Base-by-base conservation (phyloP, 2,329 filamentous ascomycete genomes). In the Coleophoma crateriformis region DNA sequence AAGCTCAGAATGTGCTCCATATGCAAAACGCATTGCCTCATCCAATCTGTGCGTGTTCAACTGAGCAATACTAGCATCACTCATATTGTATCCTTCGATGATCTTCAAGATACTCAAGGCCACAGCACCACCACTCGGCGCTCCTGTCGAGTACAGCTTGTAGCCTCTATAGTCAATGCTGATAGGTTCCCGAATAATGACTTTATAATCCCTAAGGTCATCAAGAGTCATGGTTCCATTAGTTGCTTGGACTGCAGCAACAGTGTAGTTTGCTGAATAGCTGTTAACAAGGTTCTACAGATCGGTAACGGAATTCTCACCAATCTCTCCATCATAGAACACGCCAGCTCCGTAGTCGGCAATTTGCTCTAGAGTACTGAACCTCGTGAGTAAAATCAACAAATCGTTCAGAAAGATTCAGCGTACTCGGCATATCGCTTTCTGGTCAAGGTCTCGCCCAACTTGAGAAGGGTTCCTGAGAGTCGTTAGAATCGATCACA, bases 11-110 rank as follows among this genome's bases (percentile, higher is more conserved):
- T 90, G 83, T 59, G 86, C 73, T 4, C 85, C 90, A 64, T 96
- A 97, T 3, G 82, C 90, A 65, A 95, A 97, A 19, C 90, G 81
- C 71, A 96, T 89, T 12, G 90, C 87, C 73, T 97, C 94, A 61
- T 90, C 82, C 56, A 96, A 78, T 13, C 88, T 81, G 68, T 97
- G 94, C 1, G 85, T 85, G 35, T 84, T 89, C 0, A 95, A 70
- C 58, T 89, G 84, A 17, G 67, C 66, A 40, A 79, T 70, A 11
- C 67, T 61, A 33, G 59, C 52, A 7, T 74, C 64, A 52, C 81
- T 83, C 22, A 83, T 72, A 35, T 71, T 67, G 3, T 75, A 69
- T 15, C 88, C 86, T 66, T 92, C 85, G 67, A 96, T 78, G 33
- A 85, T 90, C 63, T 95, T 96, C 52, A 94, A 74, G 3, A 87